Conservation (phyloP, 1,139 yeast species). For the Kazachstania sp. region DNA sequence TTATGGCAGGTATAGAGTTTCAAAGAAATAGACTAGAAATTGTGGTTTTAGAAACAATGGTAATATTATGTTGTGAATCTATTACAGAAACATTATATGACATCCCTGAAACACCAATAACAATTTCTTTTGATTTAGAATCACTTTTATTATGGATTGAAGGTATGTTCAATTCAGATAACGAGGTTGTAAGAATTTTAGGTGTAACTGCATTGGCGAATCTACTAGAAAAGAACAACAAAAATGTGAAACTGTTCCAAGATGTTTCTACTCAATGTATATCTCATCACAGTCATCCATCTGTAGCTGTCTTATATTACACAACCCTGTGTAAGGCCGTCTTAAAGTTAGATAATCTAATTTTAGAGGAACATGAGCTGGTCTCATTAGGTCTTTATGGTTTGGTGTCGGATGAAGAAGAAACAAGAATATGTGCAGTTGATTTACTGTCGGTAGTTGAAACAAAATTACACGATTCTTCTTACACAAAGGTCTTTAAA, state of each 20-base stretch:
- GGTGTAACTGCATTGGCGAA: conserved; percentile 68
- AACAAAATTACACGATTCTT: conserved; percentile 28
- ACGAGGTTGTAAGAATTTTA: conserved; percentile 50
- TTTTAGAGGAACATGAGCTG: conserved; percentile 29
- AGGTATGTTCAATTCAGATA: conserved; percentile 51
- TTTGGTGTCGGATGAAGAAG: conserved; percentile 26
- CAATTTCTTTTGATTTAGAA: conserved; percentile 61
- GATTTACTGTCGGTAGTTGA: conserved; percentile 30
- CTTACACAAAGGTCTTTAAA: conserved; percentile 30
- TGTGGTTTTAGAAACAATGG: conserved; percentile 77
- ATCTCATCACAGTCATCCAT: conserved; percentile 42
- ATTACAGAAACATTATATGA: conserved; percentile 45
- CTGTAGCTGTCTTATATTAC: conserved; percentile 60
- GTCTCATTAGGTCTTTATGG: conserved; percentile 31
- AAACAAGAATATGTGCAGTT: conserved; percentile 28
- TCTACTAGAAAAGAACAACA: conserved; percentile 52
- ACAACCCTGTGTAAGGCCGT: conserved; percentile 56
- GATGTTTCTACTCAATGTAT: conserved; percentile 67
- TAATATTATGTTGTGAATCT: conserved; percentile 62
- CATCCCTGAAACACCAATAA: conserved; percentile 31
- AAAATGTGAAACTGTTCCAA: conserved; percentile 47
- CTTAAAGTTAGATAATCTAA: conserved; percentile 21
- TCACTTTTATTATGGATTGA: conserved; percentile 73
- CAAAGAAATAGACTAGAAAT: conserved; percentile 66
- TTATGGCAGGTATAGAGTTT: conserved; percentile 66